Base-by-base conservation (phyloP, 2,329 filamentous ascomycete genomes). In the Aspergillus caelatus region DNA sequence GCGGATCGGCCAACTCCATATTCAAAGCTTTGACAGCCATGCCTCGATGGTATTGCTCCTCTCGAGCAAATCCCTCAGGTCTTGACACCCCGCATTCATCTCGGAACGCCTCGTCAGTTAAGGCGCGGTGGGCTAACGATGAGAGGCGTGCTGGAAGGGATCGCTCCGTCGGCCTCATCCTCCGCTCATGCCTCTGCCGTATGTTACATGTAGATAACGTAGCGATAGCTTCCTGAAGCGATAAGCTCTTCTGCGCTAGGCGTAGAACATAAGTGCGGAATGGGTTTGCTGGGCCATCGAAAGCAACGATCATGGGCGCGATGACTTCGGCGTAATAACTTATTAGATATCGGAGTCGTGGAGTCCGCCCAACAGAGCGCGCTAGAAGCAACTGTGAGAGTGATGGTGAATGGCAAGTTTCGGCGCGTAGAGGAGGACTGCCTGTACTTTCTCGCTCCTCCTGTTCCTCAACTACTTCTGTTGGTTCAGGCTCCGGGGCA, bases 321-420 rank as follows among this genome's bases (percentile, higher is more conserved):
- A 98, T 94, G 73, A 92, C 91, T 77, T 93, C 93, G 74, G 94
- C 90, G 79, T 96, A 97, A 79, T 97, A 97, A 75, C 96, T 91
- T 82, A 97, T 90, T 74, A 97, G 90, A 78, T 91, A 96, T 68
- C 91, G 90, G 82, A 96, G 90, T 74, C 93, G 91, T 63, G 90
- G 88, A 65, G 92, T 88, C 81, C 77, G 90, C 81, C 75, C 86
- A 74, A 84, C 83, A 83, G 81, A 86, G 58, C 78, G 71, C 43
- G 75, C 72, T 21, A 77, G 65, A 21, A 79, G 71, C n/a, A 77
- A 65, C 41, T 79, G 77, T 10, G 76, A 76, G 12, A 78, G 70
- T 26, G 74, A 77, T 12, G 74, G 74, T 6, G 71, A 71, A 62
- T 74, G 70, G 34, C 65, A 65, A 3, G 67, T 62, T 36, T 9